These are phyloP conservation scores for Trichophyton verrucosum DNA, from an alignment of 2,329 filamentous ascomycete species.

Conservation along the genomic window DNA sequence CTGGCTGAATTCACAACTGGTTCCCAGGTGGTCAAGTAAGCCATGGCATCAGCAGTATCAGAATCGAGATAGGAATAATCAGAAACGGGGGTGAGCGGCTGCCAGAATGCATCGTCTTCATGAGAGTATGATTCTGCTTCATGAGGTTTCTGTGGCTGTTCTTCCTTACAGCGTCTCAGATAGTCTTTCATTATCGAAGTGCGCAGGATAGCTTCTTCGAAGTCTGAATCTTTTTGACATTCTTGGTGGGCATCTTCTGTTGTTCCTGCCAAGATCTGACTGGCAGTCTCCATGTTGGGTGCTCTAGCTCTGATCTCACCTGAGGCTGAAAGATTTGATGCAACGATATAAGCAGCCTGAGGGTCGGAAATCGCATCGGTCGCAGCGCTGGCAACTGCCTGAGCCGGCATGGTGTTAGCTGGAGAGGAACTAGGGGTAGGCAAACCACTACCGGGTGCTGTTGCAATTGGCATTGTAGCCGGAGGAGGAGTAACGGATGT, in stretches of 20 bases:
- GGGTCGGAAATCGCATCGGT: not conserved
- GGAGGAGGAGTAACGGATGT: not conserved
- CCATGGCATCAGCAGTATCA: too few species aligned
- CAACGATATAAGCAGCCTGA: not conserved
- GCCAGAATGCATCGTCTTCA: not conserved
- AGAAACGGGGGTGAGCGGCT: not conserved
- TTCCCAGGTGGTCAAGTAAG: too few species aligned
- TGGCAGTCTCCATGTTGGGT: not conserved
- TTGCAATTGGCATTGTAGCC: not conserved
- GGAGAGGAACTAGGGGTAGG: not conserved
- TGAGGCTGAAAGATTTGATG: not conserved
- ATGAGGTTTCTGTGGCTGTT: not conserved
- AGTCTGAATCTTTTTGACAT: too few species aligned
- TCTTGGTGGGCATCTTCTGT: not conserved
- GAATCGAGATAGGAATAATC: too few species aligned
- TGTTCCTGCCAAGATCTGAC: not conserved
- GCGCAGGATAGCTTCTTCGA: not conserved
- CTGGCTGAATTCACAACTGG: too few species aligned
- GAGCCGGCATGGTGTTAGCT: not conserved
- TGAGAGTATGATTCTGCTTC: not conserved
- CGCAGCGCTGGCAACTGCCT: not conserved
- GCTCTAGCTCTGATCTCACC: not conserved
- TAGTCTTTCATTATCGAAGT: not conserved
- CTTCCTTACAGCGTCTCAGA: not conserved
- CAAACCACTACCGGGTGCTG: not conserved